Percentiles rank a stretch among this genome's conserved stretches.
phyloP scores from a whole-genome alignment of 345 rosid species.

The Hirschfeldia incana region DNA sequence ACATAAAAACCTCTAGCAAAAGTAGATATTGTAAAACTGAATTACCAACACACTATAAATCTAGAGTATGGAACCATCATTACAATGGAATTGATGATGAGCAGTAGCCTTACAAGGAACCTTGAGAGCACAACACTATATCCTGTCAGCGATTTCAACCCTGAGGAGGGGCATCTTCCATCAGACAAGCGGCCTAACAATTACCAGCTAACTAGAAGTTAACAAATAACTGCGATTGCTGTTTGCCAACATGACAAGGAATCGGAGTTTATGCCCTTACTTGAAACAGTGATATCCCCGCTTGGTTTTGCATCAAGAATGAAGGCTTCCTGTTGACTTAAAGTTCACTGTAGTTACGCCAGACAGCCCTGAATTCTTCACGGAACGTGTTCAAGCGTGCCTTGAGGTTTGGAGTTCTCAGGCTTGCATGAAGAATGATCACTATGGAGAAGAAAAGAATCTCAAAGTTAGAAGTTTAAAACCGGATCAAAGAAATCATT shows the following conservation, averaged over 20 bases:
- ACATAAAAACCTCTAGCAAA: not conserved
- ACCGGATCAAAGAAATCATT: not conserved
- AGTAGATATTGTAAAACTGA: conserved; percentile 4
- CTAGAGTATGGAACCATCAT: conserved; percentile 4
- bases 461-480: not conserved
- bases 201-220: conserved; percentile 18
- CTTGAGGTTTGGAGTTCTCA: conserved; percentile 45
- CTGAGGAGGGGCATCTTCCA: conserved; percentile 14
- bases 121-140: not conserved
- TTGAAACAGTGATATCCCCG: conserved; percentile 10
- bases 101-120: conserved; percentile 11
- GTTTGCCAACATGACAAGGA: conserved; percentile 23
- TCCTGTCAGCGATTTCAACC: conserved; percentile 7
- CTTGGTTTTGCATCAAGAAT: conserved; percentile 21
- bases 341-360: conserved; percentile 42
- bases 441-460: conserved; percentile 3
- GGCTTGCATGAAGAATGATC: conserved; percentile 40
- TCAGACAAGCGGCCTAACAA: conserved; percentile 18
- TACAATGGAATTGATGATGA: conserved; percentile 6
- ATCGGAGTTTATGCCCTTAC: conserved; percentile 12
- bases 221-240: conserved; percentile 22
- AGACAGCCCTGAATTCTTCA: conserved; percentile 44
- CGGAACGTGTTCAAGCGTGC: conserved; percentile 45
- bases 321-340: conserved; percentile 10
- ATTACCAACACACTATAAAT: conserved; percentile 12